Base-by-base conservation (phyloP, 306 rosid species). In the Glycine latifolia region DNA sequence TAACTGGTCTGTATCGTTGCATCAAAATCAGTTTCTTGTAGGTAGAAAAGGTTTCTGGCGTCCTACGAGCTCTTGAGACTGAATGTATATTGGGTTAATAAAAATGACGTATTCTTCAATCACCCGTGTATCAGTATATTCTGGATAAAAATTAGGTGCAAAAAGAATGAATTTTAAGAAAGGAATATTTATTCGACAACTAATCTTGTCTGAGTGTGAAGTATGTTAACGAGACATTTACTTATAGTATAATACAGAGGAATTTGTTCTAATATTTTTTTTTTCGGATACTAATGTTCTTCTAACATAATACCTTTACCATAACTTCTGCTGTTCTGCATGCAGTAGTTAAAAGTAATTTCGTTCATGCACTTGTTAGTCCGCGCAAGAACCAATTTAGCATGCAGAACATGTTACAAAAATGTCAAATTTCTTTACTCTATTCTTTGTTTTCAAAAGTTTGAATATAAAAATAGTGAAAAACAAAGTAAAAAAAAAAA, bases 21-120 rank as follows among this genome's bases (percentile, higher is more conserved):
- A 90, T 76, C 82, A 89, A 67, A 75, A 87, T 81, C 92, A 84
- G 77, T 85, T 85, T 89, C 96, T 95, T 76, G 84, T 91, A 8
- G 92, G 91, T 20, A 86, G 86, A 84, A 95, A 93, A 84, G 87
- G 92, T 74, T 90, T 87, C 81, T 95, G 99, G 99, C 97, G 98
- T 76, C 98, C 97, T 31, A 43, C 33, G 12, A 58, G 58, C 48
- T 52, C 48, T 52, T 76, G 71, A 82, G 67, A 71, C 76, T 75
- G 59, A 78, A 60, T 74, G 67, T 43, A 53, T 26, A 53, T 53
- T 33, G 12, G 37, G 15, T 43, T 59, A 55, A 71, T 50, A 61
- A 17, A 35, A 80, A 50, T 79, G 52, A 55, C n/a, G 14, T 8
- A 49, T 66, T 74, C 31, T 67, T 17, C 49, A 60, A 43, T 52